Conservation (phyloP, 768 basidiomycete genomes). For the Symmetrospora coprosmae region DNA sequence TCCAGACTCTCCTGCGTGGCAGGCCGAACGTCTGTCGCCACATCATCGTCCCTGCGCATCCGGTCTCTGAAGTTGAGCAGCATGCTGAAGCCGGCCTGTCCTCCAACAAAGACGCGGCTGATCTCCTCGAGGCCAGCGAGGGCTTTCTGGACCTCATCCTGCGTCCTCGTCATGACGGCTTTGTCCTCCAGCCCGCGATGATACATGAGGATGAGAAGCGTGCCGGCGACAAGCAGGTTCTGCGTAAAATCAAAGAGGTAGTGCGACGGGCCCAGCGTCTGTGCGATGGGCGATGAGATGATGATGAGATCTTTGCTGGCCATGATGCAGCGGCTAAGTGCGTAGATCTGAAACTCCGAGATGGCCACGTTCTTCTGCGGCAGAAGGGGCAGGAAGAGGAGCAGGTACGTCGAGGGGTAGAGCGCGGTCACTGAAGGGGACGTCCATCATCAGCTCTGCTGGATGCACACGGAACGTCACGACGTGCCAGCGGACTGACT, state of each 20-base stretch:
- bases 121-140: background rate
- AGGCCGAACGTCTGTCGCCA: background rate
- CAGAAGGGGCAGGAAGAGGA: slow-evolving; percentile 16
- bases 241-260: slow-evolving; percentile 11
- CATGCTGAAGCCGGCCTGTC: background rate
- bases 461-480: background rate
- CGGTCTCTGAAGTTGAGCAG: slow-evolving; percentile 1
- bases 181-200: background rate
- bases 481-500: too few relatives aligned
- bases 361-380: background rate
- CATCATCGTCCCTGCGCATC: background rate
- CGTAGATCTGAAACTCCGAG: slow-evolving; percentile 2
- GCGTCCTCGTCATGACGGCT: background rate
- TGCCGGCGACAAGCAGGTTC: slow-evolving; percentile 12
- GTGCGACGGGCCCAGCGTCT: background rate
- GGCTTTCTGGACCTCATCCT: background rate
- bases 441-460: background rate
- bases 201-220: slow-evolving; percentile 12
- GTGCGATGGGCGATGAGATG: background rate
- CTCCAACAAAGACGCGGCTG: slow-evolving; percentile 1
- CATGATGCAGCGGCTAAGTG: slow-evolving; percentile 9
- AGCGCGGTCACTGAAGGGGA: background rate
- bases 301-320: slow-evolving; percentile 9
- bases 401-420: background rate
- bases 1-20: too few relatives aligned